Base-by-base conservation (phyloP, 1,284 basidiomycete species). In the Peniophora sp. region DNA sequence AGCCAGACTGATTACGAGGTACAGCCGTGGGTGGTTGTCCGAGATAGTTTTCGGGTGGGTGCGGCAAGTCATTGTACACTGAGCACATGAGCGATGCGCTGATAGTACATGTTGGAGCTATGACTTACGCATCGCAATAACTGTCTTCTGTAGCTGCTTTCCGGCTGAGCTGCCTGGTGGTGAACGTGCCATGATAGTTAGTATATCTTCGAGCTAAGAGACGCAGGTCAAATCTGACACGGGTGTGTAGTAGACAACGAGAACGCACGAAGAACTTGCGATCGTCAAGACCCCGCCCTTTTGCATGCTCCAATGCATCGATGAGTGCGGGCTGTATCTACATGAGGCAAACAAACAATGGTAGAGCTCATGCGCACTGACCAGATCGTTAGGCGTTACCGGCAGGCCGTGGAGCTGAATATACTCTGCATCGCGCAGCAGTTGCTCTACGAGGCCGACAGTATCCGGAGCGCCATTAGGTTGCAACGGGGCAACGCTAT, bases 41-140 rank as follows among this genome's bases (percentile, higher is more conserved):
- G 34, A 90, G 68, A 57, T 73, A 81, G 1, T 86, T 82, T 3
- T 78, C 66, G 5, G 88, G 75, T 3, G 90, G 89, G 62, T 92
- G 89, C 0, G 78, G 67, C 32, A 92, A 72, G 57, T 92, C 88
- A 59, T 84, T 81, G 65, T 88, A 91, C 51, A 90, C 84, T 85
- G 56, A 3, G 20, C 47, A 37, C 18, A 24, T 17, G 27, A 2
- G 18, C 15, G 3, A 27, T 57, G 39, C 56, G 58, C 46, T 55
- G 12, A 14, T 18, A 24, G 2, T 14, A 39, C 41, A n/a, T 36
- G 27, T 42, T 22, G 15, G n/a, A 23, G 24, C 41, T 2, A 18
- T 8, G 2, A 68, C 81, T 56, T 56, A 85, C 84, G 59, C 23
- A 77, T 64, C 50, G 75, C 68, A 50, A 89, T 69, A 49, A 81